Evolutionary conservation across 441 rosid species (phyloP).

Genomic region (Adansonia grandidieri): DNA sequence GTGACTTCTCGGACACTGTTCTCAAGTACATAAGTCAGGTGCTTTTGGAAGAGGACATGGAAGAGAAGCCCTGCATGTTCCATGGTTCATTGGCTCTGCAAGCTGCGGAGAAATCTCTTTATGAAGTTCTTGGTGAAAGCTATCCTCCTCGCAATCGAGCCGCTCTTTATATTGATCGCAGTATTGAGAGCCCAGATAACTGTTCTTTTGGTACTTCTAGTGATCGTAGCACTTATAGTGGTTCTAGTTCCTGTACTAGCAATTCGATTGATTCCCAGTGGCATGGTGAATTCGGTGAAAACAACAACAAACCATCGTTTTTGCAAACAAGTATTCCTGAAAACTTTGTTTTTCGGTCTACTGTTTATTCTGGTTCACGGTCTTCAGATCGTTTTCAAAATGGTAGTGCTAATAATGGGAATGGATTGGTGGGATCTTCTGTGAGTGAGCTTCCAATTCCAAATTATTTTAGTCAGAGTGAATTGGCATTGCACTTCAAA

Average conservation of each 20-base stretch:
- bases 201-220: conserved; percentile 34
- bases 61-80: conserved; percentile 67
- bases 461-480: conserved; percentile 55
- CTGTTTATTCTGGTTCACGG: conserved; percentile 31
- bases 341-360: conserved; percentile 44
- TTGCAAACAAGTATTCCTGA: conserved; percentile 38
- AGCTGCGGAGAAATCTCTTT: conserved; percentile 67
- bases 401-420: conserved; percentile 28
- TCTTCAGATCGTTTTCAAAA: conserved; percentile 25
- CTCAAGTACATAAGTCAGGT: conserved; percentile 69
- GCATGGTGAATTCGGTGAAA: conserved; percentile 41
- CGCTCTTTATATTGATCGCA: conserved; percentile 26
- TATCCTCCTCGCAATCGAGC: conserved; percentile 31
- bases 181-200: conserved; percentile 43
- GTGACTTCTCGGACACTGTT: conserved; percentile 48
- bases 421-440: conserved; percentile 30
- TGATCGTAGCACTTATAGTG: conserved; percentile 42
- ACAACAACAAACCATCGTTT: conserved; percentile 31
- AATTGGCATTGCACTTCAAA: conserved; percentile 64
- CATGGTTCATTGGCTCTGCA: conserved; percentile 72
- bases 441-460: conserved; percentile 37
- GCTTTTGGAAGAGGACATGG: conserved; percentile 85
- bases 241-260: conserved; percentile 34
- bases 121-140: conserved; percentile 59
- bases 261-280: conserved; percentile 39